Evolutionary conservation across 768 basidiomycete genomes (phyloP).

Genomic region (Lentinus tigrinus): DNA sequence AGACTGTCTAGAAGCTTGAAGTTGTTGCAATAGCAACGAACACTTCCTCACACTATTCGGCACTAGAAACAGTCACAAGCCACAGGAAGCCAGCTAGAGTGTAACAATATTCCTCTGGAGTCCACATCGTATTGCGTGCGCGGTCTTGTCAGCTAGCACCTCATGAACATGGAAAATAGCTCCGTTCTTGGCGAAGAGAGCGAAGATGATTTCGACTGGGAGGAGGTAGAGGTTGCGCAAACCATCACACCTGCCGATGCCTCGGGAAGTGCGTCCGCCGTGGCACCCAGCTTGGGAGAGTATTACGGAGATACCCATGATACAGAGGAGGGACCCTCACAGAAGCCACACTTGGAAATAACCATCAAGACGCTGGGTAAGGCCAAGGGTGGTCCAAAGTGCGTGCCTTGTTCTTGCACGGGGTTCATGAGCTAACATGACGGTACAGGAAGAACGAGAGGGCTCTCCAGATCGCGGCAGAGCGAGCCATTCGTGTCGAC

Average conservation of each 20-base stretch:
- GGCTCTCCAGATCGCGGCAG: constrained; percentile 51
- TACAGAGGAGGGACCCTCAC: constrained; percentile 23
- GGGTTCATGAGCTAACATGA: background rate
- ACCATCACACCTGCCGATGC: background rate
- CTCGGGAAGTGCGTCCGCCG: background rate
- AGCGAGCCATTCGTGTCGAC: constrained; percentile 72
- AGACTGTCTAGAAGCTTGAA: too few relatives aligned
- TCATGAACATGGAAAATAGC: constrained; percentile 16
- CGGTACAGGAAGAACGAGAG: constrained; percentile 36
- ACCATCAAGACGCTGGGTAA: constrained; percentile 52
- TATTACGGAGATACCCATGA: constrained; percentile 7
- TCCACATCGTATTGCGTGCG: background rate
- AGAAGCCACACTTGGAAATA: constrained; percentile 62
- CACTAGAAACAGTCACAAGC: too few relatives aligned
- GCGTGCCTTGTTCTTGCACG: constrained; percentile 24
- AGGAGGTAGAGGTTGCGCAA: constrained; percentile 65
- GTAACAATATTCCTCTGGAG: too few relatives aligned
- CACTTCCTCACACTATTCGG: too few relatives aligned
- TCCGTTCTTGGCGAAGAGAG: constrained; percentile 31
- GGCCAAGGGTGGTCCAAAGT: constrained; percentile 46
- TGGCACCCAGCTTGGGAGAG: background rate
- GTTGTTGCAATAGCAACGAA: too few relatives aligned
- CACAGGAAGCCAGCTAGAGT: too few relatives aligned
- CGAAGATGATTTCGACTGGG: constrained; percentile 80
- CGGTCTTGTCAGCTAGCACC: too few relatives aligned